A percentile compares a stretch with the other conserved stretches of the same genome.
These are phyloP conservation scores for Jamesozyma rosinii DNA, from an alignment of 805 yeast species.

Conservation along the genomic window DNA sequence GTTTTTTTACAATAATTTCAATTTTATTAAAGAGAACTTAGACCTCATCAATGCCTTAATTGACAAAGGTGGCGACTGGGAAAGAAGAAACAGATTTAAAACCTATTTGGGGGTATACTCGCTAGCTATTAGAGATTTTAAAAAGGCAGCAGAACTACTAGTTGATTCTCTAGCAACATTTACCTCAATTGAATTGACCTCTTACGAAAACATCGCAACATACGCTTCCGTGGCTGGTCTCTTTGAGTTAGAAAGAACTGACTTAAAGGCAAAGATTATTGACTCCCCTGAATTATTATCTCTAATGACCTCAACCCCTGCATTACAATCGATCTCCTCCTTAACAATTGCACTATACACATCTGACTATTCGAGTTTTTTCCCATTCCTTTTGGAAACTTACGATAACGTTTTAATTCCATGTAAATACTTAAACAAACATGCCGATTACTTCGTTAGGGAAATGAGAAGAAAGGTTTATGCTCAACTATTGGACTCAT, in stretches of 20 bases:
- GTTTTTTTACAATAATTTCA: slow-evolving; percentile 76
- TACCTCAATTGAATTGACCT: slow-evolving; percentile 81
- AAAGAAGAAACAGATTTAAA: slow-evolving; percentile 88
- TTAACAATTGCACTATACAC: slow-evolving; percentile 80
- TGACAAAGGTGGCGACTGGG: slow-evolving; percentile 99
- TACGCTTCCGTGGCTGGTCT: slow-evolving; percentile 87
- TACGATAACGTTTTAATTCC: slow-evolving; percentile 61
- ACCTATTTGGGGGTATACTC: slow-evolving; percentile 80
- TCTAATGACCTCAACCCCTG: slow-evolving; percentile 58
- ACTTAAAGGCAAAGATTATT: slow-evolving; percentile 71
- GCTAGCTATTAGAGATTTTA: slow-evolving; percentile 77
- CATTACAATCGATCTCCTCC: slow-evolving; percentile 70
- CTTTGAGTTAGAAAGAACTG: slow-evolving; percentile 70
- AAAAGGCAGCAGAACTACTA: slow-evolving; percentile 73
- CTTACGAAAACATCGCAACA: slow-evolving; percentile 82
- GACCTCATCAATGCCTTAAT: slow-evolving; percentile 66
- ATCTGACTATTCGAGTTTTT: slow-evolving; percentile 74
- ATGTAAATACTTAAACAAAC: slow-evolving; percentile 61
- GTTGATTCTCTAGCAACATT: slow-evolving; percentile 91
- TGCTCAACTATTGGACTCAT: slow-evolving; percentile 86
- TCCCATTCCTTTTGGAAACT: slow-evolving; percentile 67
- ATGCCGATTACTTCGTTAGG: slow-evolving; percentile 75
- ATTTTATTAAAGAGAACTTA: slow-evolving; percentile 58
- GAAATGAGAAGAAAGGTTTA: slow-evolving; percentile 94
- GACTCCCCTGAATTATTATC: slow-evolving; percentile 92